phyloP scores from a whole-genome alignment of 1,284 basidiomycete genomes.

The Waitea zeae region DNA sequence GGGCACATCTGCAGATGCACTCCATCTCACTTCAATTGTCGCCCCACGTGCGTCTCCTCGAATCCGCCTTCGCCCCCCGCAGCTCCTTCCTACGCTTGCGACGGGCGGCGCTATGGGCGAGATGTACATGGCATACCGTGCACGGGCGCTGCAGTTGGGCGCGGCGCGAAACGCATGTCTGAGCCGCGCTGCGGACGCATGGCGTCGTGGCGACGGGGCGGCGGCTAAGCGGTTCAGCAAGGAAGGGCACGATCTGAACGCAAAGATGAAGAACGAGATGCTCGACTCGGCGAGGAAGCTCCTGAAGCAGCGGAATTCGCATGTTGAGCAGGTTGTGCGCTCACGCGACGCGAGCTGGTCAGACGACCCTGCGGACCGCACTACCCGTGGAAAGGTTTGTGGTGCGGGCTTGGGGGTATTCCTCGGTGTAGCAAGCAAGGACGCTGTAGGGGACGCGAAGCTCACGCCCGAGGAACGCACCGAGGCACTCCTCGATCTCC shows the following conservation, averaged over 20 bases:
- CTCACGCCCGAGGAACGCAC: conserved; percentile 67
- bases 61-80: conserved; percentile 66
- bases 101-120: conserved; percentile 68
- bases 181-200: conserved; percentile 90
- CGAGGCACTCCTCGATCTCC: conserved; percentile 69
- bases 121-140: conserved; percentile 79
- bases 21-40: conserved; percentile 50
- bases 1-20: conserved; percentile 35
- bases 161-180: conserved; percentile 89
- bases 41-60: conserved; percentile 77
- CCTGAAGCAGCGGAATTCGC: conserved; percentile 62
- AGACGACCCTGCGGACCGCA: conserved; percentile 70
- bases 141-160: conserved; percentile 76
- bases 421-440: conserved; percentile 62
- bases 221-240: conserved; percentile 86
- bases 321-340: conserved; percentile 63
- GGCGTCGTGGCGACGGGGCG: conserved; percentile 85
- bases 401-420: conserved; percentile 75
- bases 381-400: conserved; percentile 56
- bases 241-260: conserved; percentile 87
- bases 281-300: conserved; percentile 62
- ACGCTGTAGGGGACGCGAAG: conserved; percentile 29
- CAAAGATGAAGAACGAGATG: conserved; percentile 77
- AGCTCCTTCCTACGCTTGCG: conserved; percentile 73
- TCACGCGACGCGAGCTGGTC: conserved; percentile 56